Evolutionary conservation across 2,329 filamentous ascomycete species (phyloP).

Genomic region (Phaeomoniella chlamydospora): DNA sequence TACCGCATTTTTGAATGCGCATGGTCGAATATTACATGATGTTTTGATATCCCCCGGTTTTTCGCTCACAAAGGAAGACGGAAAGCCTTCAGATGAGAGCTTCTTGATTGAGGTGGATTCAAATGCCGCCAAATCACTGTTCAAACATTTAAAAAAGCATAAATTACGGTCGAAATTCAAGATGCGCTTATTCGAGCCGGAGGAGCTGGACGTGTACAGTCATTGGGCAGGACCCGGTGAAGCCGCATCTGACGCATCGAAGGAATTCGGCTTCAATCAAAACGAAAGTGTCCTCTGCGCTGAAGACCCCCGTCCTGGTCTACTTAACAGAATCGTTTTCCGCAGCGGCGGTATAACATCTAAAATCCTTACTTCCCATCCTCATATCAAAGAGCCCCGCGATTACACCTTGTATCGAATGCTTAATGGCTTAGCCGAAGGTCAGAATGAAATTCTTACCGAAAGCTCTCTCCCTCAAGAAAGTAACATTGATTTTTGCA

Average conservation of each 20-base stretch:
- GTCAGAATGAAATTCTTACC: slow-evolving; percentile 59
- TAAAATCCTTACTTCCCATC: neutral
- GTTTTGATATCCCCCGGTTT: slow-evolving; percentile 72
- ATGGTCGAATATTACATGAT: slow-evolving; percentile 74
- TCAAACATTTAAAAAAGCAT: slow-evolving; percentile 67
- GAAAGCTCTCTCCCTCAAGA: slow-evolving; percentile 71
- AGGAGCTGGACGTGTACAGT: slow-evolving; percentile 31
- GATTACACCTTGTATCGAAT: slow-evolving; percentile 64
- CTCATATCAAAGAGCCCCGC: neutral
- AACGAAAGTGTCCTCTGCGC: neutral
- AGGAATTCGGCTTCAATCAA: neutral
- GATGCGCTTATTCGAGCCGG: slow-evolving; percentile 49
- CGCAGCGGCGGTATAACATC: neutral
- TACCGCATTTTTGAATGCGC: slow-evolving; percentile 71
- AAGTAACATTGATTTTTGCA: slow-evolving; percentile 74
- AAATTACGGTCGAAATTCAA: slow-evolving; percentile 71
- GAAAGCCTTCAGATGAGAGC: slow-evolving; percentile 23
- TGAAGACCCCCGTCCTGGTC: neutral
- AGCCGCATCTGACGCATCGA: neutral
- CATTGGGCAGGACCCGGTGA: slow-evolving; percentile 6
- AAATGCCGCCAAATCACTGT: slow-evolving; percentile 43
- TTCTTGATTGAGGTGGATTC: slow-evolving; percentile 78
- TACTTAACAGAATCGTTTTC: neutral
- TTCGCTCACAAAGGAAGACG: slow-evolving; percentile 19
- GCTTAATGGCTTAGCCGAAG: slow-evolving; percentile 69